Base-by-base conservation (phyloP, 1,139 yeast species). In the Yamadazyma aaseri region DNA sequence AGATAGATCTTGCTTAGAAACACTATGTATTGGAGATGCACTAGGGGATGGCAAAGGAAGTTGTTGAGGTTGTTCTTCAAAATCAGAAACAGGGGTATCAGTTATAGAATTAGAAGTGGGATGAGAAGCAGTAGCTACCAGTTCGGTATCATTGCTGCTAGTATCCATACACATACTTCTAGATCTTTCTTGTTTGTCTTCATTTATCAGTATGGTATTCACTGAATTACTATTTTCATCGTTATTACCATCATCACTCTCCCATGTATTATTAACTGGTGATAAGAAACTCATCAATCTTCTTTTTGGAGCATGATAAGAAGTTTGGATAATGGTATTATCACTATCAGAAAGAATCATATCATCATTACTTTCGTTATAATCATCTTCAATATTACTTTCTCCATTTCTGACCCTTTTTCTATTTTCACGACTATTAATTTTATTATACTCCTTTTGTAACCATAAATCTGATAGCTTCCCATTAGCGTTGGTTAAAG, bases 11-110 rank as follows among this genome's bases (percentile, higher is more conserved):
- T 18, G 29, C 29, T 45, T 46, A 29, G 42, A 42, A 29, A 28
- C 21, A 26, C 51, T 54, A 41, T 73, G 81, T 5, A 69, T 71
- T 0, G 86, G 86, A 1, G 85, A 78, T 1, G 86, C 86, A 47
- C 81, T 75, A 0, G 86, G 86, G 5, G 84, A 79, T 0, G 86
- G 86, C 20, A 79, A 60, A 0, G 84, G 84, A 13, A 76, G 59
- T 39, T 69, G 78, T 34, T 63, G 71, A 2, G 63, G 56, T 24
- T 51, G 58, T 12, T 62, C 66, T 28, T 63, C 70, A 13, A 59
- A 49, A 34, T 66, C 73, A 7, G 69, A 60, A 4, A 63, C 49
- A 0, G 73, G 72, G 6, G 71, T 61, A 30, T 55, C 63, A 0
- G 66, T 49, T 9, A 65, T 66, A 2, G 37, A 17, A 16, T 28